Conservation (phyloP, 164 flowering plant species). For the Annona squamosa region DNA sequence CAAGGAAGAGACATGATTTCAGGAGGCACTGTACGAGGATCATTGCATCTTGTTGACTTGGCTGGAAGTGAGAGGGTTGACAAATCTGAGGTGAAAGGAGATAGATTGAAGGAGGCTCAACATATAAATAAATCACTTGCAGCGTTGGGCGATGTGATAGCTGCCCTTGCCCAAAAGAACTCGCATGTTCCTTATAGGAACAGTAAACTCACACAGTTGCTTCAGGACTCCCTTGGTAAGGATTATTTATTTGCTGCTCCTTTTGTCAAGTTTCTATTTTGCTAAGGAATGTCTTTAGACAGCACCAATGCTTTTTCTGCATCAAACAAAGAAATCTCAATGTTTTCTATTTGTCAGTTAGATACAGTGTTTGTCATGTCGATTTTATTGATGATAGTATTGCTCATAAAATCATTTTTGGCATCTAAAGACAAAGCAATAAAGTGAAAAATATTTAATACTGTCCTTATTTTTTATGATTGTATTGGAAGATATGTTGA, state of each 20-base stretch:
- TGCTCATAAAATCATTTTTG: too few species aligned
- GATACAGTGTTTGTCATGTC: too few species aligned
- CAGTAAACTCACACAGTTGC: conserved; percentile 77
- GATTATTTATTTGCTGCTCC: not conserved
- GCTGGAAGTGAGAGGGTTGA: conserved; percentile 88
- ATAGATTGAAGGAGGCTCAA: conserved; percentile 70
- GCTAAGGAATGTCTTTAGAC: not conserved
- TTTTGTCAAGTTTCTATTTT: not conserved
- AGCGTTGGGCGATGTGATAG: conserved; percentile 78
- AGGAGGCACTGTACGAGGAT: conserved; percentile 50
- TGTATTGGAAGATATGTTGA: too few species aligned
- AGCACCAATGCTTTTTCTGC: too few species aligned
- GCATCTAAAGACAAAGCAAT: too few species aligned
- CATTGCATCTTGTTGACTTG: conserved; percentile 79
- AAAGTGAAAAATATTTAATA: too few species aligned
- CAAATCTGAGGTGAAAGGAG: conserved; percentile 69
- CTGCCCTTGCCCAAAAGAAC: conserved; percentile 61
- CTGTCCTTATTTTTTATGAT: too few species aligned
- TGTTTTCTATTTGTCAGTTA: too few species aligned
- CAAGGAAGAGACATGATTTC: conserved; percentile 65
- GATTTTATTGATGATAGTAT: too few species aligned
- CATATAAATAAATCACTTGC: conserved; percentile 79
- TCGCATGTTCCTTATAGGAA: conserved; percentile 75
- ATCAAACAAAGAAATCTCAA: too few species aligned
- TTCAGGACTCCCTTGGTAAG: conserved; percentile 88